Percentiles rank a stretch among this genome's conserved stretches.
Evolutionary conservation across 495 filamentous ascomycete species (phyloP).

Genomic region (Terfezia claveryi): DNA sequence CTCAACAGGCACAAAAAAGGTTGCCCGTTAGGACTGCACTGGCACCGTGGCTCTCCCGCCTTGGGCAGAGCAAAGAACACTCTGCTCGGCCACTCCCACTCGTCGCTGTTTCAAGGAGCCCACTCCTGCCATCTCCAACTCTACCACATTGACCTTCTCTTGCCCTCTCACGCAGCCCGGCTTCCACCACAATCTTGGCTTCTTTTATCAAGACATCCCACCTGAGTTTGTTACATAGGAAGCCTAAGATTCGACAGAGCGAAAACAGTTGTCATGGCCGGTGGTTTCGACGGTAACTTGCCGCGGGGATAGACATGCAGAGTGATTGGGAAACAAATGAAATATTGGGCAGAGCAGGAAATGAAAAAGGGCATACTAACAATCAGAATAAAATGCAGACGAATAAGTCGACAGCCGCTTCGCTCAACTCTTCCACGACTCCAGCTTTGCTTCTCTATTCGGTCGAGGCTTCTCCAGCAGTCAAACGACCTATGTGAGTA

Average conservation of each 20-base stretch:
- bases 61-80: too few species aligned
- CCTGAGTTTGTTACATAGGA: too few species aligned
- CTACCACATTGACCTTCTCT: too few species aligned
- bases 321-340: background rate
- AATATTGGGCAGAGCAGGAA: background rate
- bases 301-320: background rate
- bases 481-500: background rate
- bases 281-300: background rate
- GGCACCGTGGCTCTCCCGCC: too few species aligned
- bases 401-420: slow-evolving; percentile 8
- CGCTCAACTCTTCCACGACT: slow-evolving; percentile 12
- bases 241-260: background rate
- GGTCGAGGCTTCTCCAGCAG: background rate
- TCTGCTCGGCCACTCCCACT: too few species aligned
- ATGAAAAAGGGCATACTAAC: background rate
- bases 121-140: too few species aligned
- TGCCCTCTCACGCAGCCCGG: too few species aligned
- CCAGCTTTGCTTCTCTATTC: background rate
- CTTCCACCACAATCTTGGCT: too few species aligned
- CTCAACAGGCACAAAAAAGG: too few species aligned
- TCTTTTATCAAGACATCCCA: too few species aligned
- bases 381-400: slow-evolving; percentile 7
- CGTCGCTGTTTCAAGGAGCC: too few species aligned
- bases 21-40: too few species aligned
- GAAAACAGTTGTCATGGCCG: background rate